These are phyloP conservation scores for Ogataea henricii DNA, from an alignment of 805 yeast species.

Conservation along the genomic window DNA sequence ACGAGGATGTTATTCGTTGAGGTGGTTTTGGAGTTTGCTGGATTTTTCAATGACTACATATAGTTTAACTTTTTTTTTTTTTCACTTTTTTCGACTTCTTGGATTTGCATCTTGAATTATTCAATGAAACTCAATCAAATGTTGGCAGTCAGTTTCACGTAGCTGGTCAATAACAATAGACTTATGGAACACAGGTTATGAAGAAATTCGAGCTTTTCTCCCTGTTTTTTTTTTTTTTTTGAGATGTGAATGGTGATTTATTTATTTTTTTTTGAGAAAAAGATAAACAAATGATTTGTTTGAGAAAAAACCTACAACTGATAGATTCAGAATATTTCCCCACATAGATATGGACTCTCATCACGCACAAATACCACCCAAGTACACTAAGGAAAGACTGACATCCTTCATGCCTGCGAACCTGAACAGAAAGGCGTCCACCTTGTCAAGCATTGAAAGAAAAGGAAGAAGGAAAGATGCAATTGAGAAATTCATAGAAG, in stretches of 20 bases:
- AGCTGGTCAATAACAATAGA: too few relatives aligned
- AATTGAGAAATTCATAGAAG: constrained; percentile 51
- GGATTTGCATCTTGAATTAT: too few relatives aligned
- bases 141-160: too few relatives aligned
- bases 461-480: constrained; percentile 52
- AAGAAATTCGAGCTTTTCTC: too few relatives aligned
- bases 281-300: neutral
- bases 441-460: constrained; percentile 19
- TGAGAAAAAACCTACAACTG: neutral
- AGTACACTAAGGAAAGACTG: neutral
- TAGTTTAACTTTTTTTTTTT: neutral
- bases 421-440: constrained; percentile 23
- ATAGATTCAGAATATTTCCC: neutral
- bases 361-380: neutral
- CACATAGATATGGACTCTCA: neutral
- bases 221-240: neutral
- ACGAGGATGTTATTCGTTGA: too few relatives aligned
- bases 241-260: too few relatives aligned
- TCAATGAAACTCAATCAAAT: too few relatives aligned
- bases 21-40: too few relatives aligned
- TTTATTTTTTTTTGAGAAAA: neutral
- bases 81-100: too few relatives aligned
- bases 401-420: constrained; percentile 4
- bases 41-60: too few relatives aligned
- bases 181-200: too few relatives aligned